These are phyloP conservation scores for Gnaphalium uliginosum DNA, from an alignment of 129 eudicot species.

Conservation along the genomic window DNA sequence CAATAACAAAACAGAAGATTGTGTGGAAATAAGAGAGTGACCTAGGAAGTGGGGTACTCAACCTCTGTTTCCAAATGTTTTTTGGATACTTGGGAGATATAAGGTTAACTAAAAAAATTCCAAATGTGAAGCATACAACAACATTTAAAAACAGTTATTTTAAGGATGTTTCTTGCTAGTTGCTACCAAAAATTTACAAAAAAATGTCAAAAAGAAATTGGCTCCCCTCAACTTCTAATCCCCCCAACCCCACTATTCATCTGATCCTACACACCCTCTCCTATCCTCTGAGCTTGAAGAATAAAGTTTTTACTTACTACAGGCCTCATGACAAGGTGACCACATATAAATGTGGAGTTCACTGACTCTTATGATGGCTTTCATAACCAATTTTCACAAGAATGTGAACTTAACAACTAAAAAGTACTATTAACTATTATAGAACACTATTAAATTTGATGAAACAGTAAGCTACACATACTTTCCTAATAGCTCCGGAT, in stretches of 20 bases:
- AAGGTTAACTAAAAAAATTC: neutral
- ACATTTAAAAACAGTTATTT: neutral
- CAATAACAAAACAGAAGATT: neutral
- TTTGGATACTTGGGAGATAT: neutral
- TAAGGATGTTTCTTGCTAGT: neutral
- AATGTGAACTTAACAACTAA: constrained; percentile 12
- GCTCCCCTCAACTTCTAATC: too few species aligned
- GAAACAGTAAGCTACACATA: neutral
- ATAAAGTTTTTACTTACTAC: too few species aligned
- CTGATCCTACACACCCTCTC: too few species aligned
- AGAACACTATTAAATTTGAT: neutral
- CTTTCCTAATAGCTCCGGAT: neutral
- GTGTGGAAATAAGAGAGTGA: neutral
- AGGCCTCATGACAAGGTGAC: neutral
- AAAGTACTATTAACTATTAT: neutral
- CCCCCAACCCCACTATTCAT: too few species aligned
- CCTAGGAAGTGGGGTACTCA: neutral
- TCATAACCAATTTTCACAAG: neutral
- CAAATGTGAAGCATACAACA: neutral
- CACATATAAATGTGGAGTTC: neutral
- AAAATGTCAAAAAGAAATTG: too few species aligned
- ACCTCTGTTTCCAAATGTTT: neutral
- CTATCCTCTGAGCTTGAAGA: too few species aligned
- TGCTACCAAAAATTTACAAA: too few species aligned
- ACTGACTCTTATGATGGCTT: neutral